Base-by-base conservation (phyloP, 148 eudicot genomes). In the Oxyria digyna region DNA sequence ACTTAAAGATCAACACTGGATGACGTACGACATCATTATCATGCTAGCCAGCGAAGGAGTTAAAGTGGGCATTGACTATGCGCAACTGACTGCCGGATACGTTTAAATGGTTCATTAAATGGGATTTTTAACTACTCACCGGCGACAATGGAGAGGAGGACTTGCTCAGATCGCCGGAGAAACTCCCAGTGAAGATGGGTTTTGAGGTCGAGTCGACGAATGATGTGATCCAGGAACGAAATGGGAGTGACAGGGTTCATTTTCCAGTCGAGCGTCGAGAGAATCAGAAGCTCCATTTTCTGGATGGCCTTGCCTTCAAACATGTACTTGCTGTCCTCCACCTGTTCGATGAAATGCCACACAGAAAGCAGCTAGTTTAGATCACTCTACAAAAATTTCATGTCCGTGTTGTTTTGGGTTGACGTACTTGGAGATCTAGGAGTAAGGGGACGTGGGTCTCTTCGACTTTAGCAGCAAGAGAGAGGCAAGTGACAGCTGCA, bases 391-490 rank as follows among this genome's bases (percentile, higher is more conserved):
- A 6, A 55, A 55, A 54, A 9, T 24, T 20, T 1, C 6, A 50
- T 1, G 10, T 50, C 10, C 1, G 17, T 55, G 62, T 26, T 55
- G 62, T 26, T 55, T 26, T 24, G 33, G 10, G 33, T 10, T 18
- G 2, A 72, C 82, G 10, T 86, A 91, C 97, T 79, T 91, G 97
- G 45, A 91, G 91, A 55, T 91, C 87, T 40, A 91, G 26, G 67
- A 91, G 87, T 35, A 84, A 81, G 67, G 96, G 97, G 23, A 87
- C 96, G 14, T 82, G 65, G 31, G 87, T 83, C 67, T 89, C 96
- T 84, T 88, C 96, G 73, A 91, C 92, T 82, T 91, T 91, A 11
- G 97, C 95, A 74, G 97, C 97, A 46, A 91, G 68, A 69, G 97
- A 91, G 62, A 91, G 76, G 68, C 97, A 91, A 76, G 96, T 69